A percentile compares a stretch with the other conserved stretches of the same genome.
Evolutionary conservation across 2,329 filamentous ascomycete genomes (phyloP).

Genomic region (Colletotrichum tamarilloi): DNA sequence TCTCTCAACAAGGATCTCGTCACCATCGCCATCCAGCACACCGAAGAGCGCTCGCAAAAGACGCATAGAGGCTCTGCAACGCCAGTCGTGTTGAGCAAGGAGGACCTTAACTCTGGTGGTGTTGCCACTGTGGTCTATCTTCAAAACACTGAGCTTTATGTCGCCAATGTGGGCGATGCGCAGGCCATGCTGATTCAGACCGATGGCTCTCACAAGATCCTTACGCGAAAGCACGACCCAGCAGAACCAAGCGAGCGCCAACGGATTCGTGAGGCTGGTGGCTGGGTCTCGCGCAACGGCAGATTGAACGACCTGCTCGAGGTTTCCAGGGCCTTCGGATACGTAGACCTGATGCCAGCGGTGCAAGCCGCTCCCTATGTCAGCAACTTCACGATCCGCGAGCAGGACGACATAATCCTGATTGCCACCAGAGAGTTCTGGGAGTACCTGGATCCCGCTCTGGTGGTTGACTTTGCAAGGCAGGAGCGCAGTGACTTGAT

Average conservation of each 20-base stretch:
- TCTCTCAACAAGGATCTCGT: slow-evolving; percentile 94
- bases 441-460: slow-evolving; percentile 91
- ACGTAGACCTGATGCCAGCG: slow-evolving; percentile 90
- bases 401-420: slow-evolving; percentile 93
- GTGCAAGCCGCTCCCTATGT: slow-evolving; percentile 93
- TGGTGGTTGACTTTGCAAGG: slow-evolving; percentile 91
- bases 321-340: slow-evolving; percentile 95
- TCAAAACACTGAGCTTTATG: slow-evolving; percentile 88
- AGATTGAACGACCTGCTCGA: slow-evolving; percentile 92
- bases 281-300: slow-evolving; percentile 94
- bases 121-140: slow-evolving; percentile 94
- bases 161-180: slow-evolving; percentile 95
- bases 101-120: slow-evolving; percentile 89
- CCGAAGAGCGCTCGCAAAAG: slow-evolving; percentile 76
- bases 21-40: slow-evolving; percentile 81
- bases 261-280: slow-evolving; percentile 92
- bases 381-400: slow-evolving; percentile 79
- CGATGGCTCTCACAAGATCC: slow-evolving; percentile 82
- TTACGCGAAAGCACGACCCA: slow-evolving; percentile 94
- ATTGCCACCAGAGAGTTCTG: slow-evolving; percentile 93
- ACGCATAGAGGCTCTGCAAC: slow-evolving; percentile 78
- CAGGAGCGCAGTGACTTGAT: slow-evolving; percentile 91
- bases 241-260: slow-evolving; percentile 86
- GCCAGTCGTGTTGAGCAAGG: slow-evolving; percentile 83
- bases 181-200: slow-evolving; percentile 96